These are phyloP conservation scores for Chaetothyriales sp. DNA, from an alignment of 2,329 filamentous ascomycete genomes.

Conservation along the genomic window DNA sequence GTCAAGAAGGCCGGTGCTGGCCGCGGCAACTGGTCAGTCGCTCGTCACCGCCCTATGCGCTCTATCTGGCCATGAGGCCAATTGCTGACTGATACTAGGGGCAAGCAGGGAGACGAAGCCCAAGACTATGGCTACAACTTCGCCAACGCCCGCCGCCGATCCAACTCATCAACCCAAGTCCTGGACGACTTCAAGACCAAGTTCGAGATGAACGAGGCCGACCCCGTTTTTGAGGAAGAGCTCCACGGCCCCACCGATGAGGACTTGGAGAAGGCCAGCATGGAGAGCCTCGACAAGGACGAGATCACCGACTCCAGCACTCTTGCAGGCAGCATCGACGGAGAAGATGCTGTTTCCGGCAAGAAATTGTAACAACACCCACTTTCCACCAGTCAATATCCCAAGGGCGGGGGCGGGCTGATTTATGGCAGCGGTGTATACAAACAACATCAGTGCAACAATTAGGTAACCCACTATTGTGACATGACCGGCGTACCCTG, in stretches of 20 bases:
- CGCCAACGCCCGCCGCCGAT: slow-evolving; percentile 74
- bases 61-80: neutral
- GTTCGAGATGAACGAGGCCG: slow-evolving; percentile 78
- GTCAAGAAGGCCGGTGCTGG: slow-evolving; percentile 93
- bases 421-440: neutral
- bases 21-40: slow-evolving; percentile 78
- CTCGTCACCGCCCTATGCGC: slow-evolving; percentile 1
- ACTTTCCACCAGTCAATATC: neutral
- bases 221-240: slow-evolving; percentile 84
- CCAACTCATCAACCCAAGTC: slow-evolving; percentile 70
- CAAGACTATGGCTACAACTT: slow-evolving; percentile 74
- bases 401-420: neutral
- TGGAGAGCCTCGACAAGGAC: slow-evolving; percentile 35
- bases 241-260: slow-evolving; percentile 55
- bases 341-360: slow-evolving; percentile 36
- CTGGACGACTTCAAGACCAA: slow-evolving; percentile 84
- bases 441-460: neutral
- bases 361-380: slow-evolving; percentile 30
- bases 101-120: slow-evolving; percentile 67
- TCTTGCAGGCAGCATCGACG: slow-evolving; percentile 38
- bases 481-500: neutral
- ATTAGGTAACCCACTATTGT: no score
- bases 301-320: slow-evolving; percentile 43
- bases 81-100: slow-evolving; percentile 43
- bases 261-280: slow-evolving; percentile 35